Evolutionary conservation across 352 stramenopile genomes (phyloP).

Genomic region (Globisporangium parvum): DNA sequence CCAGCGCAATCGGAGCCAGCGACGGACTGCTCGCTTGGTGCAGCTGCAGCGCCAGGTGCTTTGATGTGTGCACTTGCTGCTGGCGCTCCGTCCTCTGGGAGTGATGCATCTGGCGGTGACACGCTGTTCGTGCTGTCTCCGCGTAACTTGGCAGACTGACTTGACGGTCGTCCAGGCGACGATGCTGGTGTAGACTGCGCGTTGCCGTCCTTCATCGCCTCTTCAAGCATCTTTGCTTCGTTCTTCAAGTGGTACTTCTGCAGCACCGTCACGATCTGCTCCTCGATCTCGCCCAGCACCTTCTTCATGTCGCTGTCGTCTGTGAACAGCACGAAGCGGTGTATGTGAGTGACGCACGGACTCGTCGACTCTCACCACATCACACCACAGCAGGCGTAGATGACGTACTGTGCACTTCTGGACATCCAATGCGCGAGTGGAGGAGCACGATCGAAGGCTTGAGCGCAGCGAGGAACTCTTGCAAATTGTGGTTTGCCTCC

Average conservation of each 20-base stretch:
- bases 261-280: conserved; percentile 58
- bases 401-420: conserved; percentile 51
- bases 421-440: conserved; percentile 66
- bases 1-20: no score
- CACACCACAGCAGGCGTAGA: background rate
- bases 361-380: background rate
- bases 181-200: background rate
- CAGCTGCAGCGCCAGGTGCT: background rate
- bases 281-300: conserved; percentile 68
- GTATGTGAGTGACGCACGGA: background rate
- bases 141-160: background rate
- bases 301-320: conserved; percentile 69
- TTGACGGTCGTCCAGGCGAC: background rate
- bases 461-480: conserved; percentile 52
- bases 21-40: background rate
- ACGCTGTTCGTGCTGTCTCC: background rate
- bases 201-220: conserved; percentile 3
- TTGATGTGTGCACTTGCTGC: background rate
- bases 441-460: conserved; percentile 58
- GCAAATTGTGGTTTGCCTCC: conserved; percentile 60
- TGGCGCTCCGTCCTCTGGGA: background rate
- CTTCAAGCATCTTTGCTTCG: conserved; percentile 34
- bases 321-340: conserved; percentile 10
- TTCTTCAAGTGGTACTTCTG: conserved; percentile 65
- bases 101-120: background rate